Evolutionary conservation across 2,329 filamentous ascomycete species (phyloP).

Genomic region (Colletotrichum sp.): DNA sequence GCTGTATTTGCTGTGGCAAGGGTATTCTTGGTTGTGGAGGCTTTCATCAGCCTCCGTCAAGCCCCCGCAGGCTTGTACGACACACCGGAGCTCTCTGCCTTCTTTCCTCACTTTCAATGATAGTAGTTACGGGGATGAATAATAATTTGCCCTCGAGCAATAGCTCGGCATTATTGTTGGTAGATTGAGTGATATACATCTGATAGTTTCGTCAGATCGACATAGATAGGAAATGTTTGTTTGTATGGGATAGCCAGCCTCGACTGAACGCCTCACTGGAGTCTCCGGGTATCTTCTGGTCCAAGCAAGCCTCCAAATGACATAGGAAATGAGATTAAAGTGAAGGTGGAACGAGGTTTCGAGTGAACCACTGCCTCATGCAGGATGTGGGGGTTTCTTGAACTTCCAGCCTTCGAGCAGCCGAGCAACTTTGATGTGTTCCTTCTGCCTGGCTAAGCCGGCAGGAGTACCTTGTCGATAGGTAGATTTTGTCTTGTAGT

Average conservation of each 20-base stretch:
- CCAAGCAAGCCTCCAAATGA: background rate
- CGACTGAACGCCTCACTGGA: background rate
- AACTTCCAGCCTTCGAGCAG: constrained; percentile 23
- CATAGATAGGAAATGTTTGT: background rate
- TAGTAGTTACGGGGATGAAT: background rate
- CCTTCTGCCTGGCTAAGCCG: constrained; percentile 28
- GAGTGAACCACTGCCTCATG: background rate
- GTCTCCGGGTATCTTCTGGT: constrained; percentile 12
- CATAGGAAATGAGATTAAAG: background rate
- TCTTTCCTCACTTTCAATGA: constrained; percentile 26
- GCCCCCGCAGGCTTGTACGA: constrained; percentile 24
- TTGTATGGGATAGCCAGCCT: background rate
- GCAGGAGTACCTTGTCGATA: constrained; percentile 29
- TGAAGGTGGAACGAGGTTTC: background rate
- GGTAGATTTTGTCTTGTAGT: constrained; percentile 13
- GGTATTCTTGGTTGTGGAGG: constrained; percentile 27
- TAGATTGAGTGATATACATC: background rate
- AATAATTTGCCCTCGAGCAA: background rate
- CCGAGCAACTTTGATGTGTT: constrained; percentile 13
- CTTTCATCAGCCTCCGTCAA: constrained; percentile 26
- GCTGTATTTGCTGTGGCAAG: constrained; percentile 19
- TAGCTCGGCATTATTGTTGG: background rate
- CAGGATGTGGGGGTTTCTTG: background rate
- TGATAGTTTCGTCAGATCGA: background rate
- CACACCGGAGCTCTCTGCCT: constrained; percentile 26